phyloP scores from a whole-genome alignment of 345 rosid genomes.

The Zanthoxylum bungeanum region DNA sequence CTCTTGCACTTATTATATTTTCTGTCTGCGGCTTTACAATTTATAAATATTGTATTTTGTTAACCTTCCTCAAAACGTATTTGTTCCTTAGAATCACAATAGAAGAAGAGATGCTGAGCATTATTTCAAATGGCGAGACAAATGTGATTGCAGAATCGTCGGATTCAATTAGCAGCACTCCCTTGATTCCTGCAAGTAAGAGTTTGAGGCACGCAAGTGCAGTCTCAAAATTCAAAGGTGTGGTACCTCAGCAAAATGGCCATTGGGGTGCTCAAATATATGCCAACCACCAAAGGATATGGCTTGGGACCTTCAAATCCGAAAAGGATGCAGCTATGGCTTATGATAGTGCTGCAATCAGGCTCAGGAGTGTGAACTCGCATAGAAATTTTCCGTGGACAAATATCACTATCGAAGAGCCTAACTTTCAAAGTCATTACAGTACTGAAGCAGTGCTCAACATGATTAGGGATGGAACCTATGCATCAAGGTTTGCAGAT shows the following conservation, averaged over 20 bases:
- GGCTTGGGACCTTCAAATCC: constrained; percentile 74
- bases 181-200: constrained; percentile 18
- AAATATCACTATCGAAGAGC: constrained; percentile 32
- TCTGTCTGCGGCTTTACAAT: neutral
- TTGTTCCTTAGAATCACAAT: constrained; percentile 13
- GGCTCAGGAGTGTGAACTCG: constrained; percentile 41
- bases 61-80: neutral
- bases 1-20: neutral
- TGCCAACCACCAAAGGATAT: constrained; percentile 45
- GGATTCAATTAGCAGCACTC: constrained; percentile 35
- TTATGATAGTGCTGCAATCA: constrained; percentile 60
- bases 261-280: constrained; percentile 74
- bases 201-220: constrained; percentile 12
- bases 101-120: constrained; percentile 27
- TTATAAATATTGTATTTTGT: neutral
- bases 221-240: constrained; percentile 47
- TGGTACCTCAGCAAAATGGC: constrained; percentile 56
- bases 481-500: constrained; percentile 37
- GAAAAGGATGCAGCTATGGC: constrained; percentile 67
- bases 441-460: constrained; percentile 35
- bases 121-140: constrained; percentile 21
- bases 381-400: constrained; percentile 43
- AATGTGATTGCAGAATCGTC: constrained; percentile 23
- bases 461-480: constrained; percentile 60
- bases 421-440: constrained; percentile 37